Evolutionary conservation across 805 yeast genomes (phyloP), one percentile per base, ranked within the genome.

Genomic region (Ogataea trehaloabstinens): DNA sequence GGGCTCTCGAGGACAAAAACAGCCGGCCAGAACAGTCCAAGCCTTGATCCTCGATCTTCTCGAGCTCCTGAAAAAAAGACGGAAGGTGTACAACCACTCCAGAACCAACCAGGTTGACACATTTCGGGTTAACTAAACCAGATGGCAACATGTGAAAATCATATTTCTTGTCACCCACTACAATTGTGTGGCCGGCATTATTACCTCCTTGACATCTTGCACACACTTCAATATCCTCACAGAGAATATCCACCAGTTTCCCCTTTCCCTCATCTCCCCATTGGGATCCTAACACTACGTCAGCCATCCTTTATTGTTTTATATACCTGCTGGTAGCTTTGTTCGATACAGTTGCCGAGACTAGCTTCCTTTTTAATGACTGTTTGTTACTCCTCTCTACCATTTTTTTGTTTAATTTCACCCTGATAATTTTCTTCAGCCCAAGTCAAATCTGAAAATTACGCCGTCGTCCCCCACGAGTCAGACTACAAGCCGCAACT

Each of bases 201-300:
- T 93, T 93, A 60, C 99, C 99, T 66, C 99, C 99, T 62, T 85
- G 90, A 68, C 98, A 91, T 64, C 99, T 79, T 20, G 98, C 97
- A 64, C 97, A 95, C 29, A 93, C 91, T 53, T 93, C 98, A 55
- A 93, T 84, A 51, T 87, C 81, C 57, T 91, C 98, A 67, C 98
- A 95, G 37, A 93, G 75, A 40, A 93, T 72, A 63, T 93, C 99
- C 35, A 93, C 99, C 42, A 93, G 76, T 67, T 93, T 93, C 42
- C 99, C 99, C 64, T 93, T 93, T 62, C 99, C 99, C 78, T 93
- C 99, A 62, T 93, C 99, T 49, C 99, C 99, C 99, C 99, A 93
- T 69, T 93, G 99, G 67, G 98, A 73, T 43, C 99, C 99, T 57
- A 93, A 75, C 39, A 93, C 99, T 49, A 93, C 98, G 70, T 83